Conservation (phyloP, 2,329 filamentous ascomycete genomes). For the Xylaria sp. region DNA sequence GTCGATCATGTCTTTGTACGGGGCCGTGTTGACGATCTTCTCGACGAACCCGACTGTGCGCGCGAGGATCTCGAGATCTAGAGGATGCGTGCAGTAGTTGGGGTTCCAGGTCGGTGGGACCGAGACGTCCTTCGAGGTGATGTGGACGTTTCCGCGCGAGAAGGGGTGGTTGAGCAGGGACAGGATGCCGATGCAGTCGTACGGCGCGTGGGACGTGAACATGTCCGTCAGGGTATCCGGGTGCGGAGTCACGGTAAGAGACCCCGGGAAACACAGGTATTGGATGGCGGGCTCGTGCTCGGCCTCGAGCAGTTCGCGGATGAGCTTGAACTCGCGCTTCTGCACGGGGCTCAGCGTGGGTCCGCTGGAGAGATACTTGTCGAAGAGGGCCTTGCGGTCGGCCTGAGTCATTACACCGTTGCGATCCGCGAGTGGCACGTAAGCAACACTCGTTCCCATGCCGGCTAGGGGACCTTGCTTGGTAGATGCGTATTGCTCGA, state of each 20-base stretch:
- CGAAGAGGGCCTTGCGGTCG: slow-evolving; percentile 45
- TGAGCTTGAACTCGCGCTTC: slow-evolving; percentile 41
- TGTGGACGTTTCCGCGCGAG: slow-evolving; percentile 69
- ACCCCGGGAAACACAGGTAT: slow-evolving; percentile 52
- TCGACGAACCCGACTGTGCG: slow-evolving; percentile 57
- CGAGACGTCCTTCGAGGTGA: slow-evolving; percentile 56
- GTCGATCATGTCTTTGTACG: slow-evolving; percentile 56
- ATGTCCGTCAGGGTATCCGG: slow-evolving; percentile 47
- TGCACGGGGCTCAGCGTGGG: slow-evolving; percentile 32
- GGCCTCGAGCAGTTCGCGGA: slow-evolving; percentile 47
- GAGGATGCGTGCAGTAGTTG: slow-evolving; percentile 64
- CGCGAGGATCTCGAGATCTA: slow-evolving; percentile 65
- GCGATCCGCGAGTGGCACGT: slow-evolving; percentile 50
- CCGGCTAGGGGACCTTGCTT: slow-evolving; percentile 53
- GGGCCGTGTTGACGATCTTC: slow-evolving; percentile 50
- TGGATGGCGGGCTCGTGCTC: slow-evolving; percentile 49
- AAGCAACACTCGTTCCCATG: slow-evolving; percentile 53
- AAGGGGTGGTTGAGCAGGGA: slow-evolving; percentile 71
- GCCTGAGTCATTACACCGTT: slow-evolving; percentile 44
- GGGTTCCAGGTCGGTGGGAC: slow-evolving; percentile 64
- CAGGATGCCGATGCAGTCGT: slow-evolving; percentile 66
- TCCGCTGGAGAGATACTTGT: slow-evolving; percentile 38
- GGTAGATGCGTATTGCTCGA: slow-evolving; percentile 53
- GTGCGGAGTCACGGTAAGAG: slow-evolving; percentile 46
- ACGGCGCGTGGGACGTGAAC: slow-evolving; percentile 47